phyloP scores from a whole-genome alignment of 495 filamentous ascomycete genomes.

The Penicillium steckii region DNA sequence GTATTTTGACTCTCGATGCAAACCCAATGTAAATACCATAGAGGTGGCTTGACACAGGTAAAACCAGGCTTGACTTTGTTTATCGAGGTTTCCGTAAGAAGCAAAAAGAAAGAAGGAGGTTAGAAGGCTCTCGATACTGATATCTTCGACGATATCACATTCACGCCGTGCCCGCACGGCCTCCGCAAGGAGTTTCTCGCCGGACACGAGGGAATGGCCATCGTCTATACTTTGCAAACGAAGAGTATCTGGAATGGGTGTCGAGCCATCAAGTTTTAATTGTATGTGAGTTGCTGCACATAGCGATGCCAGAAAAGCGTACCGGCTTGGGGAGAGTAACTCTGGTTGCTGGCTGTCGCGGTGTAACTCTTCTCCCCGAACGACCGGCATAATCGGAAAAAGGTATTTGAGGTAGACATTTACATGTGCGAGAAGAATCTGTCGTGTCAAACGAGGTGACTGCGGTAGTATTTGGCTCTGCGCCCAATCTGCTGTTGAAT shows the following conservation, averaged over 20 bases:
- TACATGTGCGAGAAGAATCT: constrained; percentile 41
- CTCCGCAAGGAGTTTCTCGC: constrained; percentile 65
- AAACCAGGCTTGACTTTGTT: constrained; percentile 56
- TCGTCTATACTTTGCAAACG: constrained; percentile 53
- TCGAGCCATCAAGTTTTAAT: constrained; percentile 57
- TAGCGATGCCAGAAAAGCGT: constrained; percentile 75
- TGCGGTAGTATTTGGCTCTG: constrained; percentile 17
- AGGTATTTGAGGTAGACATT: constrained; percentile 57
- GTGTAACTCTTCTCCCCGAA: constrained; percentile 66
- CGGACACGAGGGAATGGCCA: constrained; percentile 41
- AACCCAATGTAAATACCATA: constrained; percentile 55
- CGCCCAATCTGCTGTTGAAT: constrained; percentile 32
- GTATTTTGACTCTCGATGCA: constrained; percentile 58
- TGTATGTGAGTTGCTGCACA: constrained; percentile 87
- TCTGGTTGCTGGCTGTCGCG: constrained; percentile 62
- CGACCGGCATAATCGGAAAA: constrained; percentile 80
- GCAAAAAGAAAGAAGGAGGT: constrained; percentile 83
- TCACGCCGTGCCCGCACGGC: constrained; percentile 70
- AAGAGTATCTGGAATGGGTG: constrained; percentile 50
- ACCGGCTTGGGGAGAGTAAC: constrained; percentile 60
- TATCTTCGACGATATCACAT: constrained; percentile 67
- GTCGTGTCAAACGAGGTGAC: constrained; percentile 30
- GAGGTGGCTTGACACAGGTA: constrained; percentile 63
- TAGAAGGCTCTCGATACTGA: constrained; percentile 61
- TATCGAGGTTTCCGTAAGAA: constrained; percentile 65